Base-by-base conservation (phyloP, 1,139 yeast genomes). In the Zygosaccharomyces sapae region DNA sequence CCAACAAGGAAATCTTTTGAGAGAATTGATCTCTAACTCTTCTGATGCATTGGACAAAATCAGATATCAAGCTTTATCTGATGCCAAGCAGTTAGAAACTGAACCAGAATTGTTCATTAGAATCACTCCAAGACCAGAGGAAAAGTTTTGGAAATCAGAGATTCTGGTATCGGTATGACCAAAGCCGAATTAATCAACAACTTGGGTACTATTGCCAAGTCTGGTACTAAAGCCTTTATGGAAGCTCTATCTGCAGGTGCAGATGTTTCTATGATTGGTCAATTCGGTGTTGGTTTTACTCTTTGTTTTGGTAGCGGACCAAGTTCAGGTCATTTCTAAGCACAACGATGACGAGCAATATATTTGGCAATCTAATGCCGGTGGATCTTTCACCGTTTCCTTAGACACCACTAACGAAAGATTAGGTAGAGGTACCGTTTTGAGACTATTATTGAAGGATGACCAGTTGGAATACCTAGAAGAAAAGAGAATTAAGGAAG, bases 201-300 rank as follows among this genome's bases (percentile, higher is more conserved):
- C 79, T 86, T 94, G 74, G 99, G 99, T 84, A 92, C 98, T 60
- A 94, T 94, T 70, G 98, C 99, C 70, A 94, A 92, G 79, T 94
- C 98, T 59, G 99, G 98, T 77, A 94, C 99, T 66, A 94, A 94
- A 79, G 87, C 95, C 61, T 94, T 94, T 73, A 92, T 94, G 98
- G 98, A 94, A 77, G 98, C 98, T 60, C 81, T 92, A 62, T 84
- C 96, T 60, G 97, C 97, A 59, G 99, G 99, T 77, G 98, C 98
- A 58, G 99, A 94, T 73, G 97, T 94, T 58, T 89, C 97, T 58
- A 94, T 94, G 98, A 92, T 92, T 77, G 99, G 99, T 81, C 98
- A 94, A 77, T 92, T 92, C 79, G 99, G 99, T 88, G 98, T 92
- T 66, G 99, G 99, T 82, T 92, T 92, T 92, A 92, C 86, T 92